phyloP scores from a whole-genome alignment of 2,329 filamentous ascomycete species.

The Metarhizium robertsii region DNA sequence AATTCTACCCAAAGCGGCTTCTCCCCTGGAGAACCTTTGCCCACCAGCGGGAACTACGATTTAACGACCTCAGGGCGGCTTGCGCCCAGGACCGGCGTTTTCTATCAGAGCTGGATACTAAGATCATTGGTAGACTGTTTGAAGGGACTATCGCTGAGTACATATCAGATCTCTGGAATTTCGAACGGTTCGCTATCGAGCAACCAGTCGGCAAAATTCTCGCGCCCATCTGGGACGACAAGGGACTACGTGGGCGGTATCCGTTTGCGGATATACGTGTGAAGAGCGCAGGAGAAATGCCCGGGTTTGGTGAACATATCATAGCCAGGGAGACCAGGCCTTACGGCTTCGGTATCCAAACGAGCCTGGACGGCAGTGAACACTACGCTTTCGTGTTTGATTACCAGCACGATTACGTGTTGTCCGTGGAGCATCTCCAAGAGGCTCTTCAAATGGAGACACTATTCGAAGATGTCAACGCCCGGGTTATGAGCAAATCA shows the following conservation, averaged over 20 bases:
- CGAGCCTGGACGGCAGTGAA: neutral
- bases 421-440: neutral
- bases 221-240: neutral
- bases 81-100: neutral
- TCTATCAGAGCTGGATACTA: neutral
- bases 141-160: neutral
- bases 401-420: neutral
- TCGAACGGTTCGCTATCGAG: neutral
- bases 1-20: conserved; percentile 13
- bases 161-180: neutral
- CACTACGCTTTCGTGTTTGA: neutral
- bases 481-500: conserved; percentile 2
- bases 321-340: neutral
- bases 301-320: neutral
- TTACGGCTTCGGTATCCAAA: neutral
- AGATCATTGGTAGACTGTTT: neutral
- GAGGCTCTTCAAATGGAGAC: conserved; percentile 4
- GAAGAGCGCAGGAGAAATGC: neutral
- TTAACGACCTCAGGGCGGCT: neutral
- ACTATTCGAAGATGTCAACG: conserved; percentile 7
- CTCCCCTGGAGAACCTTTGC: conserved; percentile 10
- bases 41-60: neutral
- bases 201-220: neutral
- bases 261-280: neutral
- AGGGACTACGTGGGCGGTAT: neutral